Evolutionary conservation across 441 rosid species (phyloP), one percentile per base, ranked within the genome.

Genomic region (Aquilaria agallochum): DNA sequence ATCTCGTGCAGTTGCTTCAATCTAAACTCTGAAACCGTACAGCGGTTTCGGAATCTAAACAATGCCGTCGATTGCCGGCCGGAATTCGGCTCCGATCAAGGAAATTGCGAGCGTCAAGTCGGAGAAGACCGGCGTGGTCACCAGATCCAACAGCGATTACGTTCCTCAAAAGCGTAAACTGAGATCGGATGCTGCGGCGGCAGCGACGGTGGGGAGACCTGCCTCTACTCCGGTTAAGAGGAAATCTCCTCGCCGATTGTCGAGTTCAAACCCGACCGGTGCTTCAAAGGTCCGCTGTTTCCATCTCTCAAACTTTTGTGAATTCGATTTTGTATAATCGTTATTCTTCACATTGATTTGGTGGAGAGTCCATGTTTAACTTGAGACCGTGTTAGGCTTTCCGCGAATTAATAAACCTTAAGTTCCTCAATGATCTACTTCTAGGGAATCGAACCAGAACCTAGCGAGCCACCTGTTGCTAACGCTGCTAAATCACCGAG

Each of bases 41-140:
- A 51, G 27, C n/a, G 3, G 2, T 46, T 62, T 45, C 46, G 11
- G 42, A 1, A 7, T 20, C 32, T 63, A 13, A 51, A 65, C 72
- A 30, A 91, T 88, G 93, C 90, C 92, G 75, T 67, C 92, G 47
- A 76, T 84, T 59, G 77, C 75, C 7, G 73, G 60, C 44, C 74
- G 69, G 33, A 66, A 60, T 58, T 73, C 80, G 5, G 80, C 90
- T 32, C 78, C 79, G 31, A 59, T 11, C 80, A 66, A 73, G 55
- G 76, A 60, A 53, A 68, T 63, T 62, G 64, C 77, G 2, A 62
- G 77, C 52, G 42, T 72, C 11, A 72, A 60, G 51, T 68, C 68
- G 58, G 78, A 72, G 40, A 52, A 30, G n/a, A 15, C 11, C 34
- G 58, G 54, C 11, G 77, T 61, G 20, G 14, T 58, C 61, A 55